phyloP scores from a whole-genome alignment of 495 filamentous ascomycete species.

The Xylaria castorea region DNA sequence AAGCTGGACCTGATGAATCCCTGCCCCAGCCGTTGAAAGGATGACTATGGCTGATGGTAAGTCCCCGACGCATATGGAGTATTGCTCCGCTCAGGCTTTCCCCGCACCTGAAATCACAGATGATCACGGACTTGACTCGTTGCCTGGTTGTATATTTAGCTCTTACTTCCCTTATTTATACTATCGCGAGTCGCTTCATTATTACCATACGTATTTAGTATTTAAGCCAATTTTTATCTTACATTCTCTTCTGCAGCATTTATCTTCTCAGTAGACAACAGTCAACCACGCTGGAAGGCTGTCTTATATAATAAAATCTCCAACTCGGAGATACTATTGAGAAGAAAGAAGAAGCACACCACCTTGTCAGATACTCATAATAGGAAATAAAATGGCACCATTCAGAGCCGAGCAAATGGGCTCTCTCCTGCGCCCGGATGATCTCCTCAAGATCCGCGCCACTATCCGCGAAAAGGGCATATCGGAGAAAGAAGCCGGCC shows the following conservation, averaged over 20 bases:
- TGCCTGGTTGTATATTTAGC: slow-evolving; percentile 2
- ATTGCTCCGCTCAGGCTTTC: slow-evolving; percentile 11
- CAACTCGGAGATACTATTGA: not conserved
- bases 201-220: not conserved
- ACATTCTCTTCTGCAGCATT: not conserved
- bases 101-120: slow-evolving; percentile 11
- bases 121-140: not conserved
- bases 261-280: not conserved
- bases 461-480: slow-evolving; percentile 63
- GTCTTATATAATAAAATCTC: not conserved
- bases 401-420: slow-evolving; percentile 88
- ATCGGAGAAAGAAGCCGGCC: slow-evolving; percentile 54
- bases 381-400: slow-evolving; percentile 47
- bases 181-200: not conserved
- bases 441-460: slow-evolving; percentile 68
- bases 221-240: not conserved
- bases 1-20: not conserved
- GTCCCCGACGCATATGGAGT: slow-evolving; percentile 5
- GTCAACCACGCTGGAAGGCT: not conserved
- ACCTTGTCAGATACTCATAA: not conserved
- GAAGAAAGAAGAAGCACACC: not conserved
- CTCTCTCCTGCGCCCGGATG: slow-evolving; percentile 75
- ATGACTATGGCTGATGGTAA: not conserved
- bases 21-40: not conserved
- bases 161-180: not conserved